Evolutionary conservation across 306 rosid genomes (phyloP).

Genomic region (Sophora flavescens): DNA sequence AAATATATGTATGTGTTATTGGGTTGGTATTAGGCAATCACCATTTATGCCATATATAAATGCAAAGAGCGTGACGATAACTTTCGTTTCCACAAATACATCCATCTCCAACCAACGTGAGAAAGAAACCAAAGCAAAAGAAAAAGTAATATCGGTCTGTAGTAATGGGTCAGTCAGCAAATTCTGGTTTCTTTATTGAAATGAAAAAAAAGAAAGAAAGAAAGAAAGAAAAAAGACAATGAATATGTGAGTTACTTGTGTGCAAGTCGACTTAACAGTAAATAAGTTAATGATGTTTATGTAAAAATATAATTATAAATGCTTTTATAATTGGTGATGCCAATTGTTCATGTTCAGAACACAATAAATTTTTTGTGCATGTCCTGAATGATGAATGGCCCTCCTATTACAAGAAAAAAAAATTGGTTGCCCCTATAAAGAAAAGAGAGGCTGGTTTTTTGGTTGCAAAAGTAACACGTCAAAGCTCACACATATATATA

Average conservation of each 20-base stretch:
- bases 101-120: not conserved
- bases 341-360: too few species aligned
- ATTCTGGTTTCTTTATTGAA: too few species aligned
- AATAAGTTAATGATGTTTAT: too few species aligned
- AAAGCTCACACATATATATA: not conserved
- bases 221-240: too few species aligned
- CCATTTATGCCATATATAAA: not conserved
- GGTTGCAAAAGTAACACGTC: not conserved
- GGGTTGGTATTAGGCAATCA: not conserved
- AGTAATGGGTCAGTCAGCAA: not conserved
- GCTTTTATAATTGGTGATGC: too few species aligned
- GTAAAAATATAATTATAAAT: too few species aligned
- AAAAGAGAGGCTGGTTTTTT: not conserved
- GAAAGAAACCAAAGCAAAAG: not conserved
- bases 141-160: not conserved
- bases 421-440: not conserved
- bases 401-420: too few species aligned
- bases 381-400: too few species aligned
- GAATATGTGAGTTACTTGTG: not conserved
- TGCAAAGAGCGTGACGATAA: not conserved
- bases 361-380: too few species aligned
- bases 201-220: too few species aligned
- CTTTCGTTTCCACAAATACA: not conserved
- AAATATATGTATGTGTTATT: too few species aligned
- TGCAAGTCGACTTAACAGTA: not conserved